These are phyloP conservation scores for Suillus tomentosus DNA, from an alignment of 768 basidiomycete genomes.

Conservation along the genomic window DNA sequence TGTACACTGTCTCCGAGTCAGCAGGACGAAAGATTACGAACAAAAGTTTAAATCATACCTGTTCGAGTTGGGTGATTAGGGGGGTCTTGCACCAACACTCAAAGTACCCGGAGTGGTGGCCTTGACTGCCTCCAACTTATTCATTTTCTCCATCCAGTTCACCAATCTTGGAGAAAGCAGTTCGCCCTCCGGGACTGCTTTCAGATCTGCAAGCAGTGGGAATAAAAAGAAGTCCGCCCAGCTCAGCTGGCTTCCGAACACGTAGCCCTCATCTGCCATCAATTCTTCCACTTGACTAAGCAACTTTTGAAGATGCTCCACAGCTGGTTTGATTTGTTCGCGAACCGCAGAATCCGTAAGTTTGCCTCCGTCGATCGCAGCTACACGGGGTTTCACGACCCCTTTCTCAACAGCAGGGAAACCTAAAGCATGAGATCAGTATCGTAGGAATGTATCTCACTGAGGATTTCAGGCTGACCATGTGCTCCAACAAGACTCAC, in stretches of 20 bases:
- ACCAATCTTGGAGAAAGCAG: constrained; percentile 25
- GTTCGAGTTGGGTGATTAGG: constrained; percentile 12
- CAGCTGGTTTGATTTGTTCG: constrained; percentile 18
- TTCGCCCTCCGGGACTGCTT: constrained; percentile 28
- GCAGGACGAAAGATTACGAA: background rate
- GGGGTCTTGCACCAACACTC: constrained; percentile 29
- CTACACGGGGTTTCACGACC: constrained; percentile 35
- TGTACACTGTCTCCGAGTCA: background rate
- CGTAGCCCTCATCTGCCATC: constrained; percentile 31
- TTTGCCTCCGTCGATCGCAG: constrained; percentile 25
- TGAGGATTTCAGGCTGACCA: constrained; percentile 17
- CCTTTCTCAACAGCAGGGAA: constrained; percentile 32
- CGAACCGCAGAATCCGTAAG: constrained; percentile 27
- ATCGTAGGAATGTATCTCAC: background rate
- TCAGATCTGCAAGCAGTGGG: constrained; percentile 33
- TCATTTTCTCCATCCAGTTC: constrained; percentile 30
- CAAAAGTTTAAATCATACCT: constrained; percentile 4
- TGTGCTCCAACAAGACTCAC: constrained; percentile 27
- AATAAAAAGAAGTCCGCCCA: constrained; percentile 39
- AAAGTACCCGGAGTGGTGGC: constrained; percentile 28
- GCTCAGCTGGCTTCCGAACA: constrained; percentile 29
- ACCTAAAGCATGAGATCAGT: constrained; percentile 21
- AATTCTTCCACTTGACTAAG: constrained; percentile 20
- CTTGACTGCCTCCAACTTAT: constrained; percentile 25
- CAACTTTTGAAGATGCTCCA: constrained; percentile 21